Evolutionary conservation across 2,329 filamentous ascomycete genomes (phyloP).

Genomic region (Macrophomina phaseolina): DNA sequence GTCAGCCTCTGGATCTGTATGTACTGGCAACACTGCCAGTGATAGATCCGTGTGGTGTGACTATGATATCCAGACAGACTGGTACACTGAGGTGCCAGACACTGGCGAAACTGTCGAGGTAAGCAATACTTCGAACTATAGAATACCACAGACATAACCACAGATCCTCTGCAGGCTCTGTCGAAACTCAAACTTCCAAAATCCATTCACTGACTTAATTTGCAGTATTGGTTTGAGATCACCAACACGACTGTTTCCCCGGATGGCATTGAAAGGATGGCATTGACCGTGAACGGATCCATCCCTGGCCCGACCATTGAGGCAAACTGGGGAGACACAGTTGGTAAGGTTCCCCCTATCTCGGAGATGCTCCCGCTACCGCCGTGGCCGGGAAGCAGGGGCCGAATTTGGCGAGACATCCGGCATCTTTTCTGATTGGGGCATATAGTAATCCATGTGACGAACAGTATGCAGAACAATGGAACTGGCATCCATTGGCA

Average conservation of each 20-base stretch:
- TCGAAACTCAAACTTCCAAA: neutral
- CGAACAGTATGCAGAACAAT: slow-evolving; percentile 67
- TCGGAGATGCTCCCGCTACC: neutral
- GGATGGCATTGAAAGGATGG: slow-evolving; percentile 70
- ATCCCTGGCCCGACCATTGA: slow-evolving; percentile 75
- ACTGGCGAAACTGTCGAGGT: slow-evolving; percentile 60
- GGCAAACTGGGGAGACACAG: slow-evolving; percentile 65
- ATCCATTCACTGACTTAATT: slow-evolving; percentile 47
- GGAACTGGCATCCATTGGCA: slow-evolving; percentile 71
- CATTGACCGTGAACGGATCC: slow-evolving; percentile 77
- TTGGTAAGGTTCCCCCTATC: slow-evolving; percentile 2
- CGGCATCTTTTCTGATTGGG: neutral
- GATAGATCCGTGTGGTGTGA: slow-evolving; percentile 47
- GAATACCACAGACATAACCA: no score
- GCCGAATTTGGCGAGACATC: neutral
- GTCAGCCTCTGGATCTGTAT: slow-evolving; percentile 28
- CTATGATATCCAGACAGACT: slow-evolving; percentile 58
- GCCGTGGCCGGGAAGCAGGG: neutral
- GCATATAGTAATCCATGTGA: slow-evolving; percentile 57
- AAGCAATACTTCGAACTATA: neutral
- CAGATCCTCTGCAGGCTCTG: no score
- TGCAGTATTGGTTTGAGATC: slow-evolving; percentile 59
- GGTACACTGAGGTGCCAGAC: slow-evolving; percentile 55
- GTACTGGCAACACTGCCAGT: slow-evolving; percentile 40
- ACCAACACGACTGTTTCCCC: slow-evolving; percentile 64